phyloP scores from a whole-genome alignment of 2,329 filamentous ascomycete species.

The Penicillium italicum region DNA sequence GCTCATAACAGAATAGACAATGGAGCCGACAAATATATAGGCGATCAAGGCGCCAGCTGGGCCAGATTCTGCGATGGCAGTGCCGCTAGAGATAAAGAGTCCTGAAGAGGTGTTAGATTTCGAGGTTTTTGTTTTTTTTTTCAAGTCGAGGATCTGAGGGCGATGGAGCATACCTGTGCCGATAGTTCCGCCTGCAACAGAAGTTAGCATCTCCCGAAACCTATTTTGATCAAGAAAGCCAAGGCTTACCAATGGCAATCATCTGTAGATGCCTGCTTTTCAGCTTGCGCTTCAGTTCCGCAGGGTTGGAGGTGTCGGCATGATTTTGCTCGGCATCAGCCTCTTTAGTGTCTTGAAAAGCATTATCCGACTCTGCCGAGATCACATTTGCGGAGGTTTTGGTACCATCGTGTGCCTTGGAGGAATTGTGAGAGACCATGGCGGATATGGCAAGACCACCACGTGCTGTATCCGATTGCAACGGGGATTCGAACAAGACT shows the following conservation, averaged over 20 bases:
- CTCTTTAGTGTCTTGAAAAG: conserved; percentile 14
- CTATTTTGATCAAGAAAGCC: background rate
- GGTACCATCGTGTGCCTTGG: background rate
- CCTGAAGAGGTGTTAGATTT: conserved; percentile 39
- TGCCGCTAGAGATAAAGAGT: conserved; percentile 65
- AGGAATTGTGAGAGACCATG: conserved; percentile 14
- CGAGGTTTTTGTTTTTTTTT: too few relatives aligned
- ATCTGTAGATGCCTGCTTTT: conserved; percentile 26
- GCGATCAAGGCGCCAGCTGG: conserved; percentile 64
- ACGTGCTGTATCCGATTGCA: background rate
- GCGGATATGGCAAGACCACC: background rate
- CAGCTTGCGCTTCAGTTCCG: conserved; percentile 23
- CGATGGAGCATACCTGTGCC: conserved; percentile 19
- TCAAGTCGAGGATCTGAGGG: background rate
- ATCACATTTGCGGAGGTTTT: background rate
- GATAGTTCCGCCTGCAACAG: conserved; percentile 21
- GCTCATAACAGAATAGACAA: conserved; percentile 72
- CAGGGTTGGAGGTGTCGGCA: conserved; percentile 7
- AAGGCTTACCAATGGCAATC: conserved; percentile 23
- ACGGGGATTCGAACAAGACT: background rate
- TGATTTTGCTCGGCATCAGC: conserved; percentile 20
- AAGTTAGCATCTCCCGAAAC: conserved; percentile 5
- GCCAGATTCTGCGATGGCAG: conserved; percentile 59
- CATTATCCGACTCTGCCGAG: conserved; percentile 10
- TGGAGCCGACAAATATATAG: conserved; percentile 64